Evolutionary conservation across 257 asterid genomes (phyloP).

Genomic region (Echites panduratus): DNA sequence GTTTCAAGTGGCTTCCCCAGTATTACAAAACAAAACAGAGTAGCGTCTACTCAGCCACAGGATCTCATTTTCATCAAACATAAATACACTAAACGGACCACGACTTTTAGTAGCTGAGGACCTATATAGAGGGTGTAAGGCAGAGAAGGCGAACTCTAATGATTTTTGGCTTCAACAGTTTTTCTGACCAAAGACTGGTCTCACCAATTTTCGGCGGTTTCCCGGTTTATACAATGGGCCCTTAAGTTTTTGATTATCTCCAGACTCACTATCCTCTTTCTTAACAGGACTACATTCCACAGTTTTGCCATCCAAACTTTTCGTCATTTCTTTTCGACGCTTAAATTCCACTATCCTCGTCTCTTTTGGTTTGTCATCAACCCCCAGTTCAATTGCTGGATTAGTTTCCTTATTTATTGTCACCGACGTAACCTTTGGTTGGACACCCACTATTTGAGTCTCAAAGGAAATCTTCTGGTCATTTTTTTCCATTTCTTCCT

Average conservation of each 20-base stretch:
- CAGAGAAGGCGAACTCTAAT: constrained; percentile 15
- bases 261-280: constrained; percentile 12
- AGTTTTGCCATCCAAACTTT: constrained; percentile 22
- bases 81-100: not conserved
- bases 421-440: constrained; percentile 7
- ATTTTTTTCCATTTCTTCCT: constrained; percentile 16
- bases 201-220: constrained; percentile 54
- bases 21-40: not conserved
- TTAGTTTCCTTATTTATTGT: constrained; percentile 21
- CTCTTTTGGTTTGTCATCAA: constrained; percentile 38
- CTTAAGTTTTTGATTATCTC: constrained; percentile 25
- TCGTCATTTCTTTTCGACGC: constrained; percentile 51
- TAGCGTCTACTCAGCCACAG: not conserved
- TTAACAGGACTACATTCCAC: not conserved
- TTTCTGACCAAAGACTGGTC: constrained; percentile 41
- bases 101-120: not conserved
- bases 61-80: not conserved
- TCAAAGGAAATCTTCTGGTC: constrained; percentile 22
- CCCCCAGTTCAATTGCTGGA: constrained; percentile 19
- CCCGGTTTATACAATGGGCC: constrained; percentile 21
- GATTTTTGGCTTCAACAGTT: constrained; percentile 18
- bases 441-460: constrained; percentile 14
- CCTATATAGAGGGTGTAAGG: constrained; percentile 14
- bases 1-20: not conserved
- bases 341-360: constrained; percentile 54